These are phyloP conservation scores for Chlorella sp. DNA, from an alignment of 139 green algal species.

Conservation along the genomic window DNA sequence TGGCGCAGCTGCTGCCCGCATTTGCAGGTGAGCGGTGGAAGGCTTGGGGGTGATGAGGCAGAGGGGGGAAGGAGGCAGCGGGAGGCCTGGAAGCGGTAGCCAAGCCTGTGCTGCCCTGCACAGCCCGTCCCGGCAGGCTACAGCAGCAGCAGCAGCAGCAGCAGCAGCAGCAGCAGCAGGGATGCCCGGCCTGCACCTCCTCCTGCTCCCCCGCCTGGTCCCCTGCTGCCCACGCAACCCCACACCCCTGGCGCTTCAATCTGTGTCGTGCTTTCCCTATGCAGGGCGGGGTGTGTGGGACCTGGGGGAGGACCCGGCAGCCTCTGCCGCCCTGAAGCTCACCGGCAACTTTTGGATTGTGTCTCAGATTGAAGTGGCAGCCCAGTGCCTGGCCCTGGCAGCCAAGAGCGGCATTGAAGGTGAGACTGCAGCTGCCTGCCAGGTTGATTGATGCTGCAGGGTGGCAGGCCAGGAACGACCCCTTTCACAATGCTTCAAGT, in stretches of 20 bases:
- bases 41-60: not conserved
- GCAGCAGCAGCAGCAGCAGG: too few relatives aligned
- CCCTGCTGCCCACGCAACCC: not conserved
- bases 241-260: not conserved
- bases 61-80: not conserved
- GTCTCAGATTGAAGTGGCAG: constrained; percentile 33
- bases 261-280: not conserved
- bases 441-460: too few relatives aligned
- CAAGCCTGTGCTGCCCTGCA: not conserved
- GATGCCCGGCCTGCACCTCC: too few relatives aligned
- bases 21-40: not conserved
- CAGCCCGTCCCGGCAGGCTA: not conserved
- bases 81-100: too few relatives aligned
- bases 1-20: constrained; percentile 4
- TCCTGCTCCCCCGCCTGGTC: not conserved
- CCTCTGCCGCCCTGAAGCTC: constrained; percentile 25
- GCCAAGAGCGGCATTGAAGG: constrained; percentile 14
- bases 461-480: not conserved
- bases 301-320: constrained; percentile 19
- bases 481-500: not conserved
- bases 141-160: not conserved
- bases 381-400: constrained; percentile 30
- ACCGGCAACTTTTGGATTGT: constrained; percentile 37
- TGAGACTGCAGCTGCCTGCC: not conserved
- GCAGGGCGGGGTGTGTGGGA: constrained; percentile 27